These are phyloP conservation scores for Berberis thunbergii DNA, from an alignment of 164 flowering plant species.

Conservation along the genomic window DNA sequence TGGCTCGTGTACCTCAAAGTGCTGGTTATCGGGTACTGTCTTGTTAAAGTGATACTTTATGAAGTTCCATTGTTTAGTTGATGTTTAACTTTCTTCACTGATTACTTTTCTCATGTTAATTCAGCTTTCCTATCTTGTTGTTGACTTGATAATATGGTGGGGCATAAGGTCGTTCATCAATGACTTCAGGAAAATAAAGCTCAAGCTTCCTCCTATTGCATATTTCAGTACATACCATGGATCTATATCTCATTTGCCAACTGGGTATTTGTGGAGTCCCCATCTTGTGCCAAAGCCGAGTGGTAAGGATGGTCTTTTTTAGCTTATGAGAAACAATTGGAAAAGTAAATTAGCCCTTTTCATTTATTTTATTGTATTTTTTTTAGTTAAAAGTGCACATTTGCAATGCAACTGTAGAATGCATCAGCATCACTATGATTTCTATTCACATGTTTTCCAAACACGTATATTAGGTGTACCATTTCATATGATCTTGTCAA, in stretches of 20 bases:
- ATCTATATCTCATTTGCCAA: conserved; percentile 85
- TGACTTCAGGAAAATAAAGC: conserved; percentile 79
- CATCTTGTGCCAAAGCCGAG: conserved; percentile 85
- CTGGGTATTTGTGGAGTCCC: conserved; percentile 96
- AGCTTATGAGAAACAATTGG: background rate
- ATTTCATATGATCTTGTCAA: too few species aligned
- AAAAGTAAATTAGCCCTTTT: background rate
- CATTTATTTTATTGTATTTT: background rate
- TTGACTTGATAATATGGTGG: conserved; percentile 93
- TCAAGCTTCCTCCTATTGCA: conserved; percentile 87
- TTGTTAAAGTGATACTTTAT: conserved; percentile 3
- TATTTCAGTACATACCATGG: conserved; percentile 84
- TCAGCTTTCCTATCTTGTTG: conserved; percentile 85
- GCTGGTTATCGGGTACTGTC: conserved; percentile 82
- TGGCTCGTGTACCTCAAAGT: conserved; percentile 84
- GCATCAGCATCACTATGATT: too few species aligned
- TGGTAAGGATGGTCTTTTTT: conserved; percentile 36
- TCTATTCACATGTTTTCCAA: too few species aligned
- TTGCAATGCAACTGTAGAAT: too few species aligned
- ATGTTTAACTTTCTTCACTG: background rate
- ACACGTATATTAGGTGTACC: too few species aligned
- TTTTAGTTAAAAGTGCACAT: too few species aligned
- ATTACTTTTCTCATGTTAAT: conserved; percentile 10
- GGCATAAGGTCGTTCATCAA: conserved; percentile 76
- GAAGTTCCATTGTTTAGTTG: background rate